Percentiles rank a stretch among this genome's conserved stretches.
phyloP scores from a whole-genome alignment of 2,329 filamentous ascomycete genomes.

The Microsporum audouinii region DNA sequence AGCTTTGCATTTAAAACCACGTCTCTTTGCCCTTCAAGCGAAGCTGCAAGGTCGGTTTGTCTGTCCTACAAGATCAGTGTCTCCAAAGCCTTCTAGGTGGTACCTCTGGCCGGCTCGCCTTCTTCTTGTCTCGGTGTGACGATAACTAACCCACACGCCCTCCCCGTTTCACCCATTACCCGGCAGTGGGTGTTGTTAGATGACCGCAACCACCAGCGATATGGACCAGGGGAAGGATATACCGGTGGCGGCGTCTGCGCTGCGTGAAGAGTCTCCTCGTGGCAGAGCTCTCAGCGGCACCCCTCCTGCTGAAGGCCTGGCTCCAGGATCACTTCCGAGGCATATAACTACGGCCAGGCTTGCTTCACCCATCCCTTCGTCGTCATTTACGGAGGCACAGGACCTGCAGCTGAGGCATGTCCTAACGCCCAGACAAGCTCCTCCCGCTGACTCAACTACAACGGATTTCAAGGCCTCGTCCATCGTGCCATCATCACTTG shows the following conservation, averaged over 20 bases:
- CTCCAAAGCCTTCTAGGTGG: background rate
- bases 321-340: conserved; percentile 35
- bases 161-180: background rate
- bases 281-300: conserved; percentile 12
- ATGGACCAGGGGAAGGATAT: conserved; percentile 5
- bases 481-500: conserved; percentile 50
- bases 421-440: conserved; percentile 30
- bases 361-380: conserved; percentile 45
- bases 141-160: background rate
- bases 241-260: conserved; percentile 20
- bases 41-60: background rate
- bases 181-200: background rate
- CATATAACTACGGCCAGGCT: conserved; percentile 45
- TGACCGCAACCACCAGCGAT: background rate
- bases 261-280: conserved; percentile 17
- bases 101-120: background rate
- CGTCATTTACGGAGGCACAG: conserved; percentile 24
- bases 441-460: conserved; percentile 38
- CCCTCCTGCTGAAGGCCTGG: conserved; percentile 19
- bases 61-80: background rate
- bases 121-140: background rate
- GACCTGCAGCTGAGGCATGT: conserved; percentile 40
- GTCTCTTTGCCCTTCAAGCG: too few species aligned
- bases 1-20: background rate
- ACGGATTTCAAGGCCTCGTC: conserved; percentile 53